phyloP scores from a whole-genome alignment of 148 eudicot species.

The Arctostaphylos glauca region DNA sequence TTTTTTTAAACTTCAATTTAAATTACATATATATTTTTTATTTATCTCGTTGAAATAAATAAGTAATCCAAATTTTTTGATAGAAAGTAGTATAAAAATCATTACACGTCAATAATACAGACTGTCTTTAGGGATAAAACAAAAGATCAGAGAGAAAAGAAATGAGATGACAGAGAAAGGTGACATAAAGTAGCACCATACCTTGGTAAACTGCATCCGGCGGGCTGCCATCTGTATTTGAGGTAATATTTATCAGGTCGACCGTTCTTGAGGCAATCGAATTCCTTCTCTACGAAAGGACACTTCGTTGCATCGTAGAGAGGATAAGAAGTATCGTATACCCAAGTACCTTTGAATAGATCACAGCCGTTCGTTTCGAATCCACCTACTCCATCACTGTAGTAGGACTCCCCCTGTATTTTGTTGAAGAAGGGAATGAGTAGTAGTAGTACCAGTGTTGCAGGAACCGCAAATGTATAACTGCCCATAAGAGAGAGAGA shows the following conservation, averaged over 20 bases:
- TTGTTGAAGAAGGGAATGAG: neutral
- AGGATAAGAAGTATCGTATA: constrained; percentile 29
- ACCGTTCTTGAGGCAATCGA: constrained; percentile 51
- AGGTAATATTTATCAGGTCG: constrained; percentile 47
- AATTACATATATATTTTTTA: no score
- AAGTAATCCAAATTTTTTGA: neutral
- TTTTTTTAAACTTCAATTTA: no score
- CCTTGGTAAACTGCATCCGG: constrained; percentile 48
- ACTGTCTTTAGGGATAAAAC: no score
- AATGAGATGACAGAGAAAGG: neutral
- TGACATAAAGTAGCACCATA: neutral
- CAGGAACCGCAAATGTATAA: neutral
- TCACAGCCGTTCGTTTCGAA: constrained; percentile 28
- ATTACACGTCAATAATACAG: neutral
- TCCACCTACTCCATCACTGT: neutral
- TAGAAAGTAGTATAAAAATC: neutral
- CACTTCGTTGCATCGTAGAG: constrained; percentile 29
- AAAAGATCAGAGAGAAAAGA: neutral
- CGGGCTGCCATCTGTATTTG: constrained; percentile 59
- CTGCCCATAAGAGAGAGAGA: constrained; percentile 2
- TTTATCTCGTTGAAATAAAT: no score
- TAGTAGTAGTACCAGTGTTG: neutral
- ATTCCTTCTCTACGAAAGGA: constrained; percentile 42
- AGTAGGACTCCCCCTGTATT: neutral
- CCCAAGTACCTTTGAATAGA: constrained; percentile 59